Evolutionary conservation across 139 green algal species (phyloP).

Genomic region (Mychonastes homosphaera): DNA sequence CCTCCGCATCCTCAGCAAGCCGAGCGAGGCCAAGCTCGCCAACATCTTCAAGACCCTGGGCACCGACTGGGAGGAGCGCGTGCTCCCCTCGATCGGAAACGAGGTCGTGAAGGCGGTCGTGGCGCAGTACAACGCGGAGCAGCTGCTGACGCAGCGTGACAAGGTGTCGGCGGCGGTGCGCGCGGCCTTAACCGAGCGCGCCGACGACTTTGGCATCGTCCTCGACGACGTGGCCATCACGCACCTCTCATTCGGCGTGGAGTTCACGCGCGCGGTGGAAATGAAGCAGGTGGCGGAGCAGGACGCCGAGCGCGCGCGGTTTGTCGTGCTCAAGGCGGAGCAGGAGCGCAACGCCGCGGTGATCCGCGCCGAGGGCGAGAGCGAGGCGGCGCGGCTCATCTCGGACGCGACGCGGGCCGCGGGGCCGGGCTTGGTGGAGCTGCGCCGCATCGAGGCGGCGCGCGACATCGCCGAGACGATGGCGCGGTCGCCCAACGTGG

Average conservation of each 20-base stretch:
- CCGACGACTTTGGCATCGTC: slow-evolving; percentile 93
- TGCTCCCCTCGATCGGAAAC: slow-evolving; percentile 98
- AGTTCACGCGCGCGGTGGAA: slow-evolving; percentile 49
- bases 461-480: slow-evolving; percentile 90
- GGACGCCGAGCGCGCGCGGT: slow-evolving; percentile 92
- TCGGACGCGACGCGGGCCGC: slow-evolving; percentile 83
- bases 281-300: slow-evolving; percentile 83
- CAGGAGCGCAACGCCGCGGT: slow-evolving; percentile 85
- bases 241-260: slow-evolving; percentile 89
- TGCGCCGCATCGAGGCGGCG: slow-evolving; percentile 93
- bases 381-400: slow-evolving; percentile 86
- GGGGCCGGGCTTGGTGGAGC: slow-evolving; percentile 86
- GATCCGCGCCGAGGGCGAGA: slow-evolving; percentile 92
- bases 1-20: slow-evolving; percentile 88
- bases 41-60: slow-evolving; percentile 85
- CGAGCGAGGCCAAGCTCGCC: slow-evolving; percentile 62
- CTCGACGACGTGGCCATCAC: slow-evolving; percentile 98
- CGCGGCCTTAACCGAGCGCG: slow-evolving; percentile 60
- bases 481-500: slow-evolving; percentile 78
- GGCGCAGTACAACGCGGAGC: slow-evolving; percentile 97
- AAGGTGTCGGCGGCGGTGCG: slow-evolving; percentile 51
- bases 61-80: slow-evolving; percentile 94
- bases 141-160: slow-evolving; percentile 96
- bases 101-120: slow-evolving; percentile 97
- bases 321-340: slow-evolving; percentile 87